Evolutionary conservation across 2,329 filamentous ascomycete species (phyloP).

Genomic region (Colletotrichum tamarilloi): DNA sequence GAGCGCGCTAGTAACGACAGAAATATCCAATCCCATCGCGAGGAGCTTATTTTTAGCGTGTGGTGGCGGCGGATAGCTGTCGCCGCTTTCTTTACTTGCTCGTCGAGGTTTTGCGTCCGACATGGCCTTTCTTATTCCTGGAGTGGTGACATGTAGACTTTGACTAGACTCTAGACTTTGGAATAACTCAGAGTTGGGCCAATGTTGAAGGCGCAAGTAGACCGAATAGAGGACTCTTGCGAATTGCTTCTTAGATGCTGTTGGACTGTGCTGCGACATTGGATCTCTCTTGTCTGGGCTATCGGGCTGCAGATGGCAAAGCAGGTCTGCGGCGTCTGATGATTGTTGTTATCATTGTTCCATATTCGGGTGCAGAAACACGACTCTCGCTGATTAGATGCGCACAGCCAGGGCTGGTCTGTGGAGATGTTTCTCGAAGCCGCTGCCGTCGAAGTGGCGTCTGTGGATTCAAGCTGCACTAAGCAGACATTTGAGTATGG

Average conservation of each 20-base stretch:
- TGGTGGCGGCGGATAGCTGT: constrained; percentile 24
- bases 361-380: constrained; percentile 9
- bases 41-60: constrained; percentile 29
- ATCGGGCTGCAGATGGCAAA: neutral
- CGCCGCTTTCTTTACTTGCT: constrained; percentile 22
- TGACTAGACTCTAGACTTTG: neutral
- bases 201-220: no score
- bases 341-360: neutral
- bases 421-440: constrained; percentile 23
- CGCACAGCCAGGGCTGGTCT: constrained; percentile 15
- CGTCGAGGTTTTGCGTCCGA: neutral
- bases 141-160: constrained; percentile 12
- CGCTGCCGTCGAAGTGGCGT: neutral
- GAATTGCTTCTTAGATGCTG: neutral
- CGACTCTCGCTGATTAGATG: constrained; percentile 15
- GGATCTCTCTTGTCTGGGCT: neutral
- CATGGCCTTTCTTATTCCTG: constrained; percentile 14
- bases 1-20: constrained; percentile 17
- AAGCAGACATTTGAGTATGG: neutral
- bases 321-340: neutral
- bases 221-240: neutral
- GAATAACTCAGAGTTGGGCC: neutral
- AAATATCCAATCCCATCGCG: constrained; percentile 7
- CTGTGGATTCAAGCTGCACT: neutral
- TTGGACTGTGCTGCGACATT: neutral